A percentile compares a stretch with the other conserved stretches of the same genome.
These are phyloP conservation scores for Acacia melanoxylon DNA, from an alignment of 306 rosid species.

Conservation along the genomic window DNA sequence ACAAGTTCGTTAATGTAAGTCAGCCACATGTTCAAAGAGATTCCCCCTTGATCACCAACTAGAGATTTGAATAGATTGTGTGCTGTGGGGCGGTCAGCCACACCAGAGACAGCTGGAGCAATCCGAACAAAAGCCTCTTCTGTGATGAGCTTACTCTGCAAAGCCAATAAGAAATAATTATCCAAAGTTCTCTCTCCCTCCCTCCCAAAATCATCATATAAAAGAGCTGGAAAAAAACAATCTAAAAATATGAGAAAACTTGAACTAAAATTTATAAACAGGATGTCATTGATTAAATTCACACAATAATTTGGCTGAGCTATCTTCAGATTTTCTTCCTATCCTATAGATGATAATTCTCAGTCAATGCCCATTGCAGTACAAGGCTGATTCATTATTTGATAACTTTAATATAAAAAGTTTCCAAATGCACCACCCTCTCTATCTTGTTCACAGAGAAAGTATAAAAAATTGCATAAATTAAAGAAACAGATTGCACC, in stretches of 20 bases:
- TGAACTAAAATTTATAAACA: neutral
- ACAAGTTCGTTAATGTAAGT: slow-evolving; percentile 77
- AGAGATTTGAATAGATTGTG: slow-evolving; percentile 86
- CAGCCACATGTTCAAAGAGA: slow-evolving; percentile 79
- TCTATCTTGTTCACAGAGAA: neutral
- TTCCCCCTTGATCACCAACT: slow-evolving; percentile 72
- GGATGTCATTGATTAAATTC: slow-evolving; percentile 8
- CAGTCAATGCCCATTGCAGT: neutral
- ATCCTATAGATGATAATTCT: neutral
- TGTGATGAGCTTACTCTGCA: slow-evolving; percentile 71
- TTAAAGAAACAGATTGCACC: neutral
- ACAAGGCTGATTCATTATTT: neutral
- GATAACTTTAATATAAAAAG: neutral
- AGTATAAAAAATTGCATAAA: neutral
- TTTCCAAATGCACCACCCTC: neutral
- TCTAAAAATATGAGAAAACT: neutral
- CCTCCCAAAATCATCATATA: slow-evolving; percentile 25
- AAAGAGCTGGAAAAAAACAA: neutral
- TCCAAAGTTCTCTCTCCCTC: slow-evolving; percentile 16
- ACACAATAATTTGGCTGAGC: slow-evolving; percentile 12
- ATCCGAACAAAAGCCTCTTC: slow-evolving; percentile 86
- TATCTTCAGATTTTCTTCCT: neutral
- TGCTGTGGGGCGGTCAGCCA: slow-evolving; percentile 76
- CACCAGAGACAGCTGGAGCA: slow-evolving; percentile 88
- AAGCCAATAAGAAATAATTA: slow-evolving; percentile 25